phyloP scores from a whole-genome alignment of 106 monocot genomes.

The Dioscorea dumetorum region DNA sequence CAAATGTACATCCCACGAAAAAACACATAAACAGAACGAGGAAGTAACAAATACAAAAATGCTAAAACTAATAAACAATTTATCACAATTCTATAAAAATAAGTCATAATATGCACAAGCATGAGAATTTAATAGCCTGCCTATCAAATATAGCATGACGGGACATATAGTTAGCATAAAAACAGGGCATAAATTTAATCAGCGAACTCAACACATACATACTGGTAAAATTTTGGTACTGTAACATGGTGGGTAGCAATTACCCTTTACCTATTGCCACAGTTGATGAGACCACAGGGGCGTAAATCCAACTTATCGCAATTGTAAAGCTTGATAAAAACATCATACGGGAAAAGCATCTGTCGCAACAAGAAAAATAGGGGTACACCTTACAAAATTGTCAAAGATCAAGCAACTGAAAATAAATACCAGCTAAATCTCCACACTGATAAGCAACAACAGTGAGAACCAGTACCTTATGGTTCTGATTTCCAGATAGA shows the following conservation, averaged over 20 bases:
- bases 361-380: constrained; percentile 16
- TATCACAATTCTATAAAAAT: neutral
- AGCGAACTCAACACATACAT: neutral
- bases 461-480: neutral
- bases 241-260: neutral
- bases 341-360: constrained; percentile 71
- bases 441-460: no score
- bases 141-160: neutral
- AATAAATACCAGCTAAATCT: no score
- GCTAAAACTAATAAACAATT: neutral
- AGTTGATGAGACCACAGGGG: constrained; percentile 80
- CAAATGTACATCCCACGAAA: no score
- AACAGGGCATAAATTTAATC: neutral
- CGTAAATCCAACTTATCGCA: constrained; percentile 57
- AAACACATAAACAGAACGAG: no score
- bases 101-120: neutral
- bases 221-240: neutral
- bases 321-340: constrained; percentile 70
- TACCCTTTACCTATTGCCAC: constrained; percentile 75
- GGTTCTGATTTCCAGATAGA: neutral
- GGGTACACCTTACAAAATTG: neutral
- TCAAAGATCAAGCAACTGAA: neutral
- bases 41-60: no score
- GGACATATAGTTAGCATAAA: neutral
- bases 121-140: no score